Conservation (phyloP, 2,329 filamentous ascomycete genomes). For the Verticillium albo-atrum region DNA sequence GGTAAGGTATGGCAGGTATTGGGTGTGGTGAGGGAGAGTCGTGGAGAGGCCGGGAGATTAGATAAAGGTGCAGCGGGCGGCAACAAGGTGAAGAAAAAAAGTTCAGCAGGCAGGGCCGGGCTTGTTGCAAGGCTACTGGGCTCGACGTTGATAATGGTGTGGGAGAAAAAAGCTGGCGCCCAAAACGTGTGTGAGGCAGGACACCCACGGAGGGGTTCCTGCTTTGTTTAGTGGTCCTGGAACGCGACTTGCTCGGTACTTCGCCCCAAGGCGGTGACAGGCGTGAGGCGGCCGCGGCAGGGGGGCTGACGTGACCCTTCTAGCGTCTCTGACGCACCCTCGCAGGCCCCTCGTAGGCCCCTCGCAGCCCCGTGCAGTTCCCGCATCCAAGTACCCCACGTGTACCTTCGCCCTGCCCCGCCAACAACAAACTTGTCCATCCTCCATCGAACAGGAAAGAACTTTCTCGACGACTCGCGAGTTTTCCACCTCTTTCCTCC, state of each 20-base stretch:
- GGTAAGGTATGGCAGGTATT: neutral
- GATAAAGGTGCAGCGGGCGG: neutral
- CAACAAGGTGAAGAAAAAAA: neutral
- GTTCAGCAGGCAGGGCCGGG: neutral
- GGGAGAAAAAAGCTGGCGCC: neutral
- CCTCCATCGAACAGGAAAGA: conserved; percentile 13
- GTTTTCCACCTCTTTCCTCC: conserved; percentile 1
- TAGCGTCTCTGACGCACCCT: too few species aligned
- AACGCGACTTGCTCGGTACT: neutral
- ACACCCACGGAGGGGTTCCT: neutral
- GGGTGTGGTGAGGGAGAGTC: conserved; percentile 1
- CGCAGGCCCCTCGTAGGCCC: neutral
- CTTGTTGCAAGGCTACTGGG: neutral
- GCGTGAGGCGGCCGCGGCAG: neutral
- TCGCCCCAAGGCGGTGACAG: neutral
- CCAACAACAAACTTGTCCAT: conserved; percentile 1
- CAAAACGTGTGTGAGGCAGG: neutral
- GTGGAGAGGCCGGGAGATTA: neutral
- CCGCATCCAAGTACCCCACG: neutral
- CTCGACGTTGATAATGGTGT: neutral
- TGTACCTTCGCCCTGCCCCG: neutral
- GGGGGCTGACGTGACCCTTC: neutral
- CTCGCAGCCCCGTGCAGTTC: neutral
- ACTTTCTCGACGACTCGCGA: conserved; percentile 14
- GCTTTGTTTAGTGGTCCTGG: neutral